Evolutionary conservation across 805 yeast genomes (phyloP).

Genomic region (Candida palmyrensis): DNA sequence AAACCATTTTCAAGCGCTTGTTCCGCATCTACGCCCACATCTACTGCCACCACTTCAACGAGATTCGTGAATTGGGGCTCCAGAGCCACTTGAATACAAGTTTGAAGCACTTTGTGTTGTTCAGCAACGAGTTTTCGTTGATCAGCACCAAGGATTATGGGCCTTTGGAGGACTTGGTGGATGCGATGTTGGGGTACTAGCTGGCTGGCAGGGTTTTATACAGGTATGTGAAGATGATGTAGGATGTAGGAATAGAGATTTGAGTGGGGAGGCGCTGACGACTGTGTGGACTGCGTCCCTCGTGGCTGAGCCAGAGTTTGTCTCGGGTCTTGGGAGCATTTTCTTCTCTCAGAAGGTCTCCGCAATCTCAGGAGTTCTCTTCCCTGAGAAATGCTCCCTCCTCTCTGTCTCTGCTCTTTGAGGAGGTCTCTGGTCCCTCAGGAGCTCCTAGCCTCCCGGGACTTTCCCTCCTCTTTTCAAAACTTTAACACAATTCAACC

Average conservation of each 20-base stretch:
- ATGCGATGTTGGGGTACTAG: slow-evolving; percentile 49
- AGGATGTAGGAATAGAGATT: neutral
- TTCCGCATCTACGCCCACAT: slow-evolving; percentile 96
- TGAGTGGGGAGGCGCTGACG: no score
- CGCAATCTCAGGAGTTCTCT: no score
- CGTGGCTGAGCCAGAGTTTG: no score
- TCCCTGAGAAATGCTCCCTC: no score
- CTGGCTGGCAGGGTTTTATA: neutral
- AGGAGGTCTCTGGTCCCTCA: no score
- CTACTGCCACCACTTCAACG: slow-evolving; percentile 96
- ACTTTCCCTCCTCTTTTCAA: no score
- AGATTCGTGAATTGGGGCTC: slow-evolving; percentile 84
- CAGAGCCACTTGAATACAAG: slow-evolving; percentile 93
- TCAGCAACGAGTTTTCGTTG: slow-evolving; percentile 77
- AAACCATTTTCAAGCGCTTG: slow-evolving; percentile 83
- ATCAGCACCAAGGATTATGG: slow-evolving; percentile 82
- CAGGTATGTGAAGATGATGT: neutral
- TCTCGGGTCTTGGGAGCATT: no score
- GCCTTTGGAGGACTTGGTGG: slow-evolving; percentile 82
- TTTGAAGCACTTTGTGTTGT: slow-evolving; percentile 87
- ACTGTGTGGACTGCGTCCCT: no score
- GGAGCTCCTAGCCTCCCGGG: no score
- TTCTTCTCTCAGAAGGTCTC: no score
- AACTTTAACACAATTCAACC: slow-evolving; percentile 34
- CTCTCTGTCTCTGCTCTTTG: no score